Evolutionary conservation across 108 stramenopile genomes (phyloP).

Genomic region (Stephanodiscus minutulus): DNA sequence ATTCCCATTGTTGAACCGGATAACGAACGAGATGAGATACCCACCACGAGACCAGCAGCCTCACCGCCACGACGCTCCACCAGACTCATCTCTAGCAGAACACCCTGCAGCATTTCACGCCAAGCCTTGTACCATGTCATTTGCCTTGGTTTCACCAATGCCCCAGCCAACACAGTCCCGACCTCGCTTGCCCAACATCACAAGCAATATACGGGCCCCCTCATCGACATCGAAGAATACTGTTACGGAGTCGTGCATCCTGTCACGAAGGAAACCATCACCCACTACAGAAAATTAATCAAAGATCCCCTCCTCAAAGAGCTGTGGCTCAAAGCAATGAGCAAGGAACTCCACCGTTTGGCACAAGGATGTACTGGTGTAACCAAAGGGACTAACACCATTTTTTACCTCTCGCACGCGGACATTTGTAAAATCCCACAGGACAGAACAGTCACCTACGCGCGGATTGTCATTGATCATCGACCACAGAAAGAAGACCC

Average conservation of each 20-base stretch:
- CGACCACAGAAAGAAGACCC: too few species aligned
- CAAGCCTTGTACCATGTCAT: too few species aligned
- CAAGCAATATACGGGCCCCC: not conserved
- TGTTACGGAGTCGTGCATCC: slow-evolving; percentile 1
- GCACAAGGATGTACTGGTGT: not conserved
- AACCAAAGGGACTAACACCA: not conserved
- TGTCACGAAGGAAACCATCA: slow-evolving; percentile 1
- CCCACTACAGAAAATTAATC: not conserved
- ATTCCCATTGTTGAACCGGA: too few species aligned
- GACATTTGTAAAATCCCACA: not conserved
- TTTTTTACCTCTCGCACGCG: not conserved
- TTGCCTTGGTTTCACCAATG: too few species aligned
- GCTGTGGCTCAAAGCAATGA: too few species aligned
- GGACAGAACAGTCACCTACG: not conserved
- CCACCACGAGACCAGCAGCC: too few species aligned
- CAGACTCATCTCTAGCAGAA: too few species aligned
- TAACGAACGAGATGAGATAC: too few species aligned
- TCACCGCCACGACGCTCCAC: too few species aligned
- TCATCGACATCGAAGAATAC: not conserved
- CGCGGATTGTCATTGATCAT: not conserved
- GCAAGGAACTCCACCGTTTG: not conserved
- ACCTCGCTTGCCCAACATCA: too few species aligned
- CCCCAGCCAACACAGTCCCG: too few species aligned
- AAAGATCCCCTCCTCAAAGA: not conserved
- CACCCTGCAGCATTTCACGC: too few species aligned